Conservation (phyloP, 2,329 filamentous ascomycete species). For the Microcyclosporella mali region DNA sequence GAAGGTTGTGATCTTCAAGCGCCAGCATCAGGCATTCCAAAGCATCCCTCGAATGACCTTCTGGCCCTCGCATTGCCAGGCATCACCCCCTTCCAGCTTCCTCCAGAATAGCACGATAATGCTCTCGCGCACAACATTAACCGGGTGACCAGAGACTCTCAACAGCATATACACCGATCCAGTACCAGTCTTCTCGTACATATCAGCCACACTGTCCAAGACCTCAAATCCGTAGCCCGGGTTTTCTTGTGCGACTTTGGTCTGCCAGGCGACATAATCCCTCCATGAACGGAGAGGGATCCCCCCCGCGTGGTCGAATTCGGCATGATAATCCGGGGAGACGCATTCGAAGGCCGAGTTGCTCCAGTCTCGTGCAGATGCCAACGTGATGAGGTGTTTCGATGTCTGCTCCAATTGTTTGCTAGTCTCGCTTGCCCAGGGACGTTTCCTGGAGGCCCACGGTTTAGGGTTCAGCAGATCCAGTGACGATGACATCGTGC, state of each 20-base stretch:
- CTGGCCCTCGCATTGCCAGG: conserved; percentile 12
- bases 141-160: conserved; percentile 9
- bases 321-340: conserved; percentile 6
- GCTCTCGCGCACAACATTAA: conserved; percentile 11
- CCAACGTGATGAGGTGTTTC: conserved; percentile 3
- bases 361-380: conserved; percentile 8
- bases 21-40: conserved; percentile 5
- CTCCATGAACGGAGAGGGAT: conserved; percentile 9
- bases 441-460: conserved; percentile 10
- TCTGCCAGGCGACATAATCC: conserved; percentile 7
- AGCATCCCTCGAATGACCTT: conserved; percentile 12
- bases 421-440: conserved; percentile 7
- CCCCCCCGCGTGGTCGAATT: conserved; percentile 10
- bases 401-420: conserved; percentile 5
- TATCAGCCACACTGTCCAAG: conserved; percentile 7
- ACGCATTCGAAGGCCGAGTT: conserved; percentile 6
- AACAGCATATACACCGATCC: conserved; percentile 9
- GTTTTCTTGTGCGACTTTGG: conserved; percentile 4
- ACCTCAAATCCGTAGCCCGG: conserved; percentile 12
- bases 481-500: conserved; percentile 7
- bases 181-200: conserved; percentile 10
- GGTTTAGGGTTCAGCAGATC: conserved; percentile 11
- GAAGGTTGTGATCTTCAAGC: not conserved
- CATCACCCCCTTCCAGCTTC: conserved; percentile 1
- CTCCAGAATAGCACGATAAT: conserved; percentile 12